Evolutionary conservation across 768 basidiomycete genomes (phyloP).

Genomic region (Mycena leptocephala): DNA sequence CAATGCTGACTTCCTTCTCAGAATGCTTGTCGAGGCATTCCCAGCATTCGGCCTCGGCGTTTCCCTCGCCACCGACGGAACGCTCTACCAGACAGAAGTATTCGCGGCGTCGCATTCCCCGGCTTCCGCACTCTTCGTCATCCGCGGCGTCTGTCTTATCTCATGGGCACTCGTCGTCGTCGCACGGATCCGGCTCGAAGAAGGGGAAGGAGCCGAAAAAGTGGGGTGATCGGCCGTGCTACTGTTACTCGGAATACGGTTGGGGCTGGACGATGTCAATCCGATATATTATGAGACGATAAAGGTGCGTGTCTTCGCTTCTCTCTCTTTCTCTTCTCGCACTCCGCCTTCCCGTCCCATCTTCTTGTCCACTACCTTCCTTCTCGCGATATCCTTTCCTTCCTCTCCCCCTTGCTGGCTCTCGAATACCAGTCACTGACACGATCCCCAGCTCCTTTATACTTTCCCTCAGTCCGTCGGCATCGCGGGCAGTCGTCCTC

Average conservation of each 20-base stretch:
- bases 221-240: slow-evolving; percentile 93
- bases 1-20: neutral
- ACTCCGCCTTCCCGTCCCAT: neutral
- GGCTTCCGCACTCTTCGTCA: neutral
- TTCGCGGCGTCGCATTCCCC: slow-evolving; percentile 77
- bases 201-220: slow-evolving; percentile 43
- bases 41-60: slow-evolving; percentile 88
- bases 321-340: neutral
- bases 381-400: neutral
- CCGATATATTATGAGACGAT: slow-evolving; percentile 93
- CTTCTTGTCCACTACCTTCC: neutral
- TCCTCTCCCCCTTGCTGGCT: neutral
- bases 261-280: slow-evolving; percentile 95
- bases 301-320: slow-evolving; percentile 52
- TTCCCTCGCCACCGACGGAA: slow-evolving; percentile 85
- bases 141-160: neutral
- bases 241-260: slow-evolving; percentile 85
- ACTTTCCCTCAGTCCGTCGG: slow-evolving; percentile 96
- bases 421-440: no score
- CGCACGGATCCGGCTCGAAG: slow-evolving; percentile 13
- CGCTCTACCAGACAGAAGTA: slow-evolving; percentile 89
- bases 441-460: slow-evolving; percentile 85
- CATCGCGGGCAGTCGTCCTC: slow-evolving; percentile 95
- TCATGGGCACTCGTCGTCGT: neutral
- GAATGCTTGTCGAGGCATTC: slow-evolving; percentile 77